Evolutionary conservation across 495 filamentous ascomycete species (phyloP).

Genomic region (Trichoderma reesei): DNA sequence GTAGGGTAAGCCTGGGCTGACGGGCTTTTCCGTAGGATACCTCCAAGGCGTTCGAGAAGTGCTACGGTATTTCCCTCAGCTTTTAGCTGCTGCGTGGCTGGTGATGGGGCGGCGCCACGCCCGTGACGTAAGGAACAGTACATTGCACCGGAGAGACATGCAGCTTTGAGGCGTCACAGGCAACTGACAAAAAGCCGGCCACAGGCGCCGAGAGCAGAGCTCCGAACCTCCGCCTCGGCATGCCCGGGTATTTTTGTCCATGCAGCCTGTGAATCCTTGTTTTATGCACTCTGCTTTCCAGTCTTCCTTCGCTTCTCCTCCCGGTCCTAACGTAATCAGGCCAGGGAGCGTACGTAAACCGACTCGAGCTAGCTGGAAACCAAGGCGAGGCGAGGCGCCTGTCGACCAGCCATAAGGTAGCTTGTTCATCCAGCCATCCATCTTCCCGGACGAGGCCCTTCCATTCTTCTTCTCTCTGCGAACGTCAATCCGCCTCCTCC

Average conservation of each 20-base stretch:
- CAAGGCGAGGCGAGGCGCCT: slow-evolving; percentile 3
- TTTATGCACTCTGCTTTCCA: background rate
- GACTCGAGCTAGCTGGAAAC: slow-evolving; percentile 1
- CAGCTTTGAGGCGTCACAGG: background rate
- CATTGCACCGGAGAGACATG: background rate
- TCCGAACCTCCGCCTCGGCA: background rate
- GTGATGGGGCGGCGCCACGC: background rate
- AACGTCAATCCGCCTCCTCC: background rate
- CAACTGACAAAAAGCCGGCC: background rate
- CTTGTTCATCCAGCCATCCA: background rate
- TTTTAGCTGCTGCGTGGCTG: slow-evolving; percentile 1
- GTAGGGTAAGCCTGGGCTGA: slow-evolving; percentile 3
- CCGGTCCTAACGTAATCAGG: slow-evolving; percentile 1
- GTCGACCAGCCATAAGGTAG: background rate
- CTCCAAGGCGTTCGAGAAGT: background rate
- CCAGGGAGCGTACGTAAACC: background rate
- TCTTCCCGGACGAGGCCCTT: background rate
- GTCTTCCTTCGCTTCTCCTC: background rate
- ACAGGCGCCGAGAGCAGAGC: background rate
- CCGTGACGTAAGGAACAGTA: background rate
- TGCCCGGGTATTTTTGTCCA: slow-evolving; percentile 1
- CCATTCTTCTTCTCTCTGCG: background rate
- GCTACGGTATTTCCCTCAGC: background rate
- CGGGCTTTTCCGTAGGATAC: background rate
- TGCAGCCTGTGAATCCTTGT: background rate